These are phyloP conservation scores for Aspergillus felis DNA, from an alignment of 2,329 filamentous ascomycete genomes.

Conservation along the genomic window DNA sequence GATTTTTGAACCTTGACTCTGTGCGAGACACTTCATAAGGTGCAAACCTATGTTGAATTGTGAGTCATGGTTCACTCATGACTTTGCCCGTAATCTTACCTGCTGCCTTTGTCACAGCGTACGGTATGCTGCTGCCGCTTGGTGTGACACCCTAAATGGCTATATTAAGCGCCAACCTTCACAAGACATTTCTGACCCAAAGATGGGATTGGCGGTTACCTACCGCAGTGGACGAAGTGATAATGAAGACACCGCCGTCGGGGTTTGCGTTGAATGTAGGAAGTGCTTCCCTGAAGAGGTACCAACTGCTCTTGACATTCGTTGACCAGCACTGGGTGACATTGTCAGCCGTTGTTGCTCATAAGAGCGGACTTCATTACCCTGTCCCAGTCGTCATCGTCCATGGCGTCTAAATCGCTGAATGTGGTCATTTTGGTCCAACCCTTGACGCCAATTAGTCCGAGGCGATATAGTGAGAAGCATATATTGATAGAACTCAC, in stretches of 20 bases:
- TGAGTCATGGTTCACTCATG: neutral
- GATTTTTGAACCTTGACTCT: slow-evolving; percentile 59
- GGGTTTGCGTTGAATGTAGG: slow-evolving; percentile 58
- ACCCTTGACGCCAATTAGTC: slow-evolving; percentile 39
- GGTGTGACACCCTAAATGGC: slow-evolving; percentile 45
- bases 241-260: slow-evolving; percentile 61
- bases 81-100: slow-evolving; percentile 36
- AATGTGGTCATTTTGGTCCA: slow-evolving; percentile 60
- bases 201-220: slow-evolving; percentile 9
- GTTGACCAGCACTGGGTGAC: slow-evolving; percentile 53
- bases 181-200: slow-evolving; percentile 9
- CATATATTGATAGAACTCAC: slow-evolving; percentile 32
- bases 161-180: slow-evolving; percentile 9
- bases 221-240: slow-evolving; percentile 61
- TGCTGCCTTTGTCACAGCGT: slow-evolving; percentile 73
- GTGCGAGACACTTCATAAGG: slow-evolving; percentile 61
- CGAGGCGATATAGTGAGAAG: neutral
- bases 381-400: slow-evolving; percentile 62
- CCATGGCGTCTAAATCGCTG: slow-evolving; percentile 54
- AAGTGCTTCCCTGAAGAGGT: slow-evolving; percentile 54
- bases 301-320: slow-evolving; percentile 56
- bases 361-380: slow-evolving; percentile 27
- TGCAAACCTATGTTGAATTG: slow-evolving; percentile 49
- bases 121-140: slow-evolving; percentile 61
- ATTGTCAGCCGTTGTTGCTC: neutral